Evolutionary conservation across 2,329 filamentous ascomycete genomes (phyloP), one percentile per base, ranked within the genome.

Genomic region (Sporothrix curviconia): DNA sequence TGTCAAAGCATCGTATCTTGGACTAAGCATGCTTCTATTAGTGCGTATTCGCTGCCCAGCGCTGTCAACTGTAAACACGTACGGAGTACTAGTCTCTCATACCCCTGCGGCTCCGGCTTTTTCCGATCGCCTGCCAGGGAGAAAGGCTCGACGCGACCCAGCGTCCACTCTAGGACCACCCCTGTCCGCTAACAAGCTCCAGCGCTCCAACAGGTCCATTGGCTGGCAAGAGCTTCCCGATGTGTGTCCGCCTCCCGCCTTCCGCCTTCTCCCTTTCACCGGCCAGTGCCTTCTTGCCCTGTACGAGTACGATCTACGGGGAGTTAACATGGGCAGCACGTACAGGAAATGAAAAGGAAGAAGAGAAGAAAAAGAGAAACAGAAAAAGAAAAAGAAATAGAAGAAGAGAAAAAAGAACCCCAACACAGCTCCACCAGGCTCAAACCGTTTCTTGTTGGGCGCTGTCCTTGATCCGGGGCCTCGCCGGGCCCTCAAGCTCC

Each of bases 101-200:
- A 36, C 44, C 42, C 40, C 42, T 40, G n/a, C 22, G 14, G 12
- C 42, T 58, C 56, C 56, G 56, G 54, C 40, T 58, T 58, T 19
- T 54, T 25, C 56, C 56, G 56, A 47, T 6, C 15, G 24, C 34
- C 17, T 39, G 15, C 49, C 49, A 54, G 40, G 40, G 19, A 19
- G 19, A 36, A n/a, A n/a, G 9, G n/a, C 7, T 9, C n/a, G 15
- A 34, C n/a, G n/a, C n/a, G n/a, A 30, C 50, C 37, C 37, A 30
- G 15, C 9, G n/a, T 14, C 52, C 32, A 25, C 40, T 55, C n/a
- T 30, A 47, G 28, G 11, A 46, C 11, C 30, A 36, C 15, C 52
- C 32, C 32, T 55, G 40, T 28, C 30, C n/a, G 12, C 30, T 19
- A 11, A 1, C 51, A 32, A 30, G 22, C 22, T 8, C 17, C 40